Evolutionary conservation across 495 filamentous ascomycete genomes (phyloP).

Genomic region (Pseudevernia furfuracea): DNA sequence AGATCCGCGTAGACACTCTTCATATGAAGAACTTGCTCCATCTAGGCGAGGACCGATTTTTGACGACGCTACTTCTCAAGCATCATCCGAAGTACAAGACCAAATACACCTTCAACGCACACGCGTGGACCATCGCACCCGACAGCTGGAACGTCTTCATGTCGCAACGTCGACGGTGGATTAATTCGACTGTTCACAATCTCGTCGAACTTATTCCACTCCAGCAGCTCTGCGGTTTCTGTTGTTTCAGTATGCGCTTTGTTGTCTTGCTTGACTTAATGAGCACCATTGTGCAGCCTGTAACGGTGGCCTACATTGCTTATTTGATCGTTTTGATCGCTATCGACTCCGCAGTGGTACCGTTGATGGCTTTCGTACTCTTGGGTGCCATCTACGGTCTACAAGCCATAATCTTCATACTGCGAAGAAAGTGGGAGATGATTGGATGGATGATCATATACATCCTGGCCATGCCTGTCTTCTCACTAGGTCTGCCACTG

Average conservation of each 20-base stretch:
- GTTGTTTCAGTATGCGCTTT: constrained; percentile 99
- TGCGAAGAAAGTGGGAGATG: constrained; percentile 97
- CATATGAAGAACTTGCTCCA: constrained; percentile 99
- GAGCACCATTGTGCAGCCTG: constrained; percentile 84
- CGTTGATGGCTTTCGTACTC: constrained; percentile 78
- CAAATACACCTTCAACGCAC: constrained; percentile 87
- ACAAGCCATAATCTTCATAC: constrained; percentile 93
- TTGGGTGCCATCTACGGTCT: constrained; percentile 93
- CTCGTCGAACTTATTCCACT: constrained; percentile 90
- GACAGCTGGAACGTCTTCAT: constrained; percentile 91
- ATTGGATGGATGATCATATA: constrained; percentile 99
- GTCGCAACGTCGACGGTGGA: constrained; percentile 97
- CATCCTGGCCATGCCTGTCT: constrained; percentile 83
- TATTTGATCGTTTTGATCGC: constrained; percentile 77
- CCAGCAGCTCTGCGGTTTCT: constrained; percentile 94
- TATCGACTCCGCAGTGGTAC: constrained; percentile 53
- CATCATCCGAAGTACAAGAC: constrained; percentile 91
- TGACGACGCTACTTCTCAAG: constrained; percentile 92
- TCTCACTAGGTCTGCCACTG: constrained; percentile 81
- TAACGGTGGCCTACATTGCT: constrained; percentile 81
- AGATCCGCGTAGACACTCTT: constrained; percentile 92
- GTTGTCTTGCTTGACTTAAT: constrained; percentile 92
- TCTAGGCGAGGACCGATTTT: constrained; percentile 86
- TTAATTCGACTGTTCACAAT: constrained; percentile 99
- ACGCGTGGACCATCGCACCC: constrained; percentile 93